Conservation (phyloP, 2,329 filamentous ascomycete species). For the Rugonectria rugulosa region DNA sequence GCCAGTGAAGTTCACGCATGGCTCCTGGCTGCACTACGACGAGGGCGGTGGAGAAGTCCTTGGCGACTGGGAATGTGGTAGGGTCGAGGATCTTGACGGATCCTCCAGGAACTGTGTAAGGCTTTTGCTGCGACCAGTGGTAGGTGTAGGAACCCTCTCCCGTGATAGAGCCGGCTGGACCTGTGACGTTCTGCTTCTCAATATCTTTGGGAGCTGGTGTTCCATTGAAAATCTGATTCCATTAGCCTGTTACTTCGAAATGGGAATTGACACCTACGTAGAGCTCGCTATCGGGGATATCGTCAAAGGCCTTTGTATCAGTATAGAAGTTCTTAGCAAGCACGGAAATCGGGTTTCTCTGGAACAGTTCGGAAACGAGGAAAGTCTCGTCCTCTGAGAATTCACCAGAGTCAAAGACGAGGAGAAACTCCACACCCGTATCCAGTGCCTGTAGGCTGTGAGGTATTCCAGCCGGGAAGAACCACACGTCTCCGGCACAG, state of each 20-base stretch:
- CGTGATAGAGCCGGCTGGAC: not conserved
- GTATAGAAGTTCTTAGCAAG: slow-evolving; percentile 12
- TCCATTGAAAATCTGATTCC: slow-evolving; percentile 4
- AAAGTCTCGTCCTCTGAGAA: slow-evolving; percentile 15
- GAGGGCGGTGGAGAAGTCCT: slow-evolving; percentile 6
- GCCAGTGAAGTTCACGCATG: slow-evolving; percentile 11
- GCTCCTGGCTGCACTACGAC: slow-evolving; percentile 12
- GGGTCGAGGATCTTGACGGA: slow-evolving; percentile 12
- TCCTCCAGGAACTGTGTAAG: slow-evolving; percentile 8
- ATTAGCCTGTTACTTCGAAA: not conserved
- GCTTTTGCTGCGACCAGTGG: slow-evolving; percentile 9
- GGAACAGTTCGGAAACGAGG: slow-evolving; percentile 9
- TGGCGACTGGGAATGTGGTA: slow-evolving; percentile 8
- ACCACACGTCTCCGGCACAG: slow-evolving; percentile 9
- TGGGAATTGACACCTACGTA: not conserved
- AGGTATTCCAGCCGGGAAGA: slow-evolving; percentile 10
- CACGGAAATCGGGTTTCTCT: slow-evolving; percentile 6
- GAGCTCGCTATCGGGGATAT: slow-evolving; percentile 1
- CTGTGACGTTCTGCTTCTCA: slow-evolving; percentile 11
- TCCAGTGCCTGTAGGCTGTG: slow-evolving; percentile 9
- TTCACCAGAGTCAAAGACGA: slow-evolving; percentile 10
- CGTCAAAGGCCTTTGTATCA: slow-evolving; percentile 3
- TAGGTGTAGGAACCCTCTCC: slow-evolving; percentile 8
- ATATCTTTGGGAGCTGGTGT: slow-evolving; percentile 10
- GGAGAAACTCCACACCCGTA: slow-evolving; percentile 11